Evolutionary conservation across 2,329 filamentous ascomycete species (phyloP).

Genomic region (Pseudogymnoascus sp.): DNA sequence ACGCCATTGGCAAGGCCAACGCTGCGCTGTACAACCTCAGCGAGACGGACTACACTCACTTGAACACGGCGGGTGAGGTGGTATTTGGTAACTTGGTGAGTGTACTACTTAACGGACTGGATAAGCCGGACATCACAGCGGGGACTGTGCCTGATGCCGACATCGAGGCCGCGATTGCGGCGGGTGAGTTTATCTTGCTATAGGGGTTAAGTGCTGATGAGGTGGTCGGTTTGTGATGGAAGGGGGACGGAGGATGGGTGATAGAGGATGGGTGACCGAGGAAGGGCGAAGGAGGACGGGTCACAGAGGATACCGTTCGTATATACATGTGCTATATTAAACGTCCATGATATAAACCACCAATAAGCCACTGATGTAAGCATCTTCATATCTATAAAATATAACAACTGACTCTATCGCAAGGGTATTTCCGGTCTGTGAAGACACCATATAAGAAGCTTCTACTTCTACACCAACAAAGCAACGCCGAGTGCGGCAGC

Average conservation of each 20-base stretch:
- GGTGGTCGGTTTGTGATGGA: not conserved
- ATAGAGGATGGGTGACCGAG: too few species aligned
- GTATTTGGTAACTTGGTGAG: constrained; percentile 40
- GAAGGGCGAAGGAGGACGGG: too few species aligned
- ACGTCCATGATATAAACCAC: not conserved
- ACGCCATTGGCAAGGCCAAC: constrained; percentile 35
- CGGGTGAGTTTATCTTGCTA: constrained; percentile 13
- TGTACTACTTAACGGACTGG: constrained; percentile 25
- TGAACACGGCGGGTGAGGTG: constrained; percentile 35
- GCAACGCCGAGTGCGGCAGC: not conserved
- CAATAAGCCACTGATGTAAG: not conserved
- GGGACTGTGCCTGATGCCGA: constrained; percentile 12
- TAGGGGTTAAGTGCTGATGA: not conserved
- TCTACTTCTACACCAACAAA: not conserved
- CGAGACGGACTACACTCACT: constrained; percentile 39
- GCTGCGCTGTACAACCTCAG: constrained; percentile 35
- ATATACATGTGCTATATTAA: not conserved
- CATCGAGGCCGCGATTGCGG: constrained; percentile 14
- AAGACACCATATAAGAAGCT: not conserved
- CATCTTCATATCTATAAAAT: not conserved
- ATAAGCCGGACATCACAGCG: constrained; percentile 9
- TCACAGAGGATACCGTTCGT: not conserved
- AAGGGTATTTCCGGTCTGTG: not conserved
- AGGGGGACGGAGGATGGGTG: too few species aligned
- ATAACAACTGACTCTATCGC: not conserved